These are phyloP conservation scores for Boletus subcaerulescens DNA, from an alignment of 768 basidiomycete genomes.

Conservation along the genomic window DNA sequence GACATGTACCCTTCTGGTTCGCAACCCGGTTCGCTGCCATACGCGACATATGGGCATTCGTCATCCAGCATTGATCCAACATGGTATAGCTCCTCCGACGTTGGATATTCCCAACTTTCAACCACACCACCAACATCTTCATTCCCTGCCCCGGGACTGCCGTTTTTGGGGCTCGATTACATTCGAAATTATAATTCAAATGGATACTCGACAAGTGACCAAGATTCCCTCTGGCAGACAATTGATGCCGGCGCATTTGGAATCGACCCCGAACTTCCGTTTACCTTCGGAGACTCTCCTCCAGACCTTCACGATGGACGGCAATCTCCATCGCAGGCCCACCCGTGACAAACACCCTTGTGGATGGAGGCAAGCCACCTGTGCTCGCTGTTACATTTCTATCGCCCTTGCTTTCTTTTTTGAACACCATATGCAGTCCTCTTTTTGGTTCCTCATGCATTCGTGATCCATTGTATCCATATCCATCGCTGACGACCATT, in stretches of 20 bases:
- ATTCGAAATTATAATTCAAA: slow-evolving; percentile 72
- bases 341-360: slow-evolving; percentile 10
- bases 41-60: slow-evolving; percentile 44
- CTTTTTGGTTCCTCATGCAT: slow-evolving; percentile 3
- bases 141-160: slow-evolving; percentile 72
- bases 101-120: slow-evolving; percentile 44
- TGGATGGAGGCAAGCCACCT: background rate
- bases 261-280: slow-evolving; percentile 75
- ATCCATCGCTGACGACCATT: slow-evolving; percentile 20
- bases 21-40: slow-evolving; percentile 36
- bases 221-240: slow-evolving; percentile 49
- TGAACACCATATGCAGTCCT: slow-evolving; percentile 14
- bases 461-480: slow-evolving; percentile 32
- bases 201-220: slow-evolving; percentile 34
- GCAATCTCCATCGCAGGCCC: slow-evolving; percentile 27
- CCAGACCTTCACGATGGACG: slow-evolving; percentile 29
- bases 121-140: slow-evolving; percentile 59
- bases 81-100: slow-evolving; percentile 38
- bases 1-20: slow-evolving; percentile 45
- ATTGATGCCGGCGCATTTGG: slow-evolving; percentile 76
- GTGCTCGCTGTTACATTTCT: slow-evolving; percentile 2
- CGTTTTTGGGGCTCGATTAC: slow-evolving; percentile 81
- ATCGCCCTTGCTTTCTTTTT: background rate
- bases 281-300: slow-evolving; percentile 46
- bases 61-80: slow-evolving; percentile 39